phyloP scores from a whole-genome alignment of 169 alveolate species.

The Plasmodium malariae region DNA sequence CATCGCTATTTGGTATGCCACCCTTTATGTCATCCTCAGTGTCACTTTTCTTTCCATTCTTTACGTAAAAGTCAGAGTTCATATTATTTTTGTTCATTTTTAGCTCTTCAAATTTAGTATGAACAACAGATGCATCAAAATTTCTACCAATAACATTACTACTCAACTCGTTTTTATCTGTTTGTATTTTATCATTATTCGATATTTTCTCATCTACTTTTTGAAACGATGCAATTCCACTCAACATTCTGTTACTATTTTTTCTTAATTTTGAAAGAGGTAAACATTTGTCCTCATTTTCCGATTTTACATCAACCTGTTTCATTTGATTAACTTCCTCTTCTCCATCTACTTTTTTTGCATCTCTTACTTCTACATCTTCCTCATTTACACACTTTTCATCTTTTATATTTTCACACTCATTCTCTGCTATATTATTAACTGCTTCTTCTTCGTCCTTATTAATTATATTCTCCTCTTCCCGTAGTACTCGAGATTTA shows the following conservation, averaged over 20 bases:
- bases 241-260: constrained; percentile 15
- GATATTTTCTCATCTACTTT: constrained; percentile 2
- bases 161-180: constrained; percentile 4
- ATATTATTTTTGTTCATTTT: background rate
- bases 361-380: background rate
- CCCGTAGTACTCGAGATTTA: background rate
- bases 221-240: constrained; percentile 7
- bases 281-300: background rate
- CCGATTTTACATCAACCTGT: constrained; percentile 9
- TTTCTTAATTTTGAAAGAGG: background rate
- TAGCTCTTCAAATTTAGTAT: constrained; percentile 13
- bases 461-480: background rate
- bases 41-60: too few relatives aligned
- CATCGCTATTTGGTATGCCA: constrained; percentile 11
- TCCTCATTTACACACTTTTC: constrained; percentile 1
- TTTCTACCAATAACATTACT: background rate
- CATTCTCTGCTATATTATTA: background rate
- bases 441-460: background rate
- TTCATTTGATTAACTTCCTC: background rate
- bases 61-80: background rate
- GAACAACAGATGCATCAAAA: constrained; percentile 26
- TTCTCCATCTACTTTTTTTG: background rate
- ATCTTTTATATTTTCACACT: background rate
- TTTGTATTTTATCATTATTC: constrained; percentile 1
- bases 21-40: too few relatives aligned